Percentiles rank a stretch among this genome's conserved stretches.
Conservation (phyloP, 2,329 filamentous ascomycete genomes). For the Colletotrichum costaricense region DNA sequence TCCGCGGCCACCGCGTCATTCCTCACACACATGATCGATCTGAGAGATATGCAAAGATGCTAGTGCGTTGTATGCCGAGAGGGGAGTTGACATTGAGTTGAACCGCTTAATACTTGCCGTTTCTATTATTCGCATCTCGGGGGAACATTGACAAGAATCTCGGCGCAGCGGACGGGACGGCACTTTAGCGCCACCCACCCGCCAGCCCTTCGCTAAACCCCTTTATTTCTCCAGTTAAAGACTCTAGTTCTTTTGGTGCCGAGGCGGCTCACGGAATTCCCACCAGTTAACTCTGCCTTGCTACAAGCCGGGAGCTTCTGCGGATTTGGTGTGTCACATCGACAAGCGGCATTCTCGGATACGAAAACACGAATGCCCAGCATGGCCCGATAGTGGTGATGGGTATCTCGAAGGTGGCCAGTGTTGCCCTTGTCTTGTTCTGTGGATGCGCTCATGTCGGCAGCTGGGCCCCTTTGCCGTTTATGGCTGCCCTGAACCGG, state of each 20-base stretch:
- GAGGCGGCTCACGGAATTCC: neutral
- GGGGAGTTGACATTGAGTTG: neutral
- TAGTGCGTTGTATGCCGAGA: neutral
- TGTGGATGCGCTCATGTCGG: neutral
- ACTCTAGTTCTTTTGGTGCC: neutral
- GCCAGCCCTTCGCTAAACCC: slow-evolving; percentile 15
- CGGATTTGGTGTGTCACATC: neutral
- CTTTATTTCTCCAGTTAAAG: slow-evolving; percentile 1
- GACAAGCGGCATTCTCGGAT: neutral
- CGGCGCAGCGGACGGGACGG: neutral
- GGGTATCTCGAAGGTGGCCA: no score
- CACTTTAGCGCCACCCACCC: slow-evolving; percentile 17
- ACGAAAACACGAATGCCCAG: neutral
- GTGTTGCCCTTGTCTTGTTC: neutral
- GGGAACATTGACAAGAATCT: neutral
- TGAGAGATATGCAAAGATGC: neutral
- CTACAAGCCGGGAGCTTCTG: neutral
- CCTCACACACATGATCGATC: neutral
- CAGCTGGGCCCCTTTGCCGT: slow-evolving; percentile 1
- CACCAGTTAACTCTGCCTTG: neutral
- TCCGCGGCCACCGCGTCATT: neutral
- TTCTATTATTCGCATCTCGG: neutral
- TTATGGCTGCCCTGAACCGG: neutral
- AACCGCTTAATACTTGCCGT: neutral
- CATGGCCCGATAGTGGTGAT: neutral